Evolutionary conservation across 1,284 basidiomycete species (phyloP), one percentile per base, ranked within the genome.

Genomic region (Erythrobasidium hasegawianum): DNA sequence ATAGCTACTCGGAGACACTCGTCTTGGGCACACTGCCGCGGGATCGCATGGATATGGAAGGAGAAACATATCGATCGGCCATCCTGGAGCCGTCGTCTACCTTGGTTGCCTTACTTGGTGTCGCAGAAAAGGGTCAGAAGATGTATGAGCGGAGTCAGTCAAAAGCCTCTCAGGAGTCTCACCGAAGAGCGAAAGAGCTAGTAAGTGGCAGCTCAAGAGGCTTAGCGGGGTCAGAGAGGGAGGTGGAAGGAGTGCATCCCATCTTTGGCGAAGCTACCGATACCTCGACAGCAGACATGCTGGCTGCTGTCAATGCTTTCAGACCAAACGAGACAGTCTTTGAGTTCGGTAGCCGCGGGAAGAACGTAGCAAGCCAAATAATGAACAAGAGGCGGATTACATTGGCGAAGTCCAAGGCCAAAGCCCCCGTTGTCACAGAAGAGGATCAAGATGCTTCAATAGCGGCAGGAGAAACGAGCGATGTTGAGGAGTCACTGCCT

Each of bases 121-220:
- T 98, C 59, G 95, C 96, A 84, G 82, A 83, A 64, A 86, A 90
- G 58, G 95, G 94, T 0, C 93, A 97, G 71, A 81, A 83, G 7
- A 90, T 97, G 89, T 98, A 96, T 76, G 92, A 96, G 74, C 86
- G 92, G 29, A 93, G 90, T 68, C 87, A 91, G 75, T 87, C 87
- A 33, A 96, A 95, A 75, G 94, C 95, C 2, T 88, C 87, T 71
- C 83, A 86, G 18, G 86, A 87, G 62, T 89, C 87, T 72, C 90
- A 97, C 79, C 85, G 87, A 70, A 85, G 92, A 10, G 87, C 94
- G 5, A 98, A 97, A 77, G 87, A 87, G 64, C 88, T 96, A 82
- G 81, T 84, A 67, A 24, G n/a, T 8, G 43, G 43, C 4, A 84
- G 85, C 58, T 59, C 55, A 1, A 58, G 70, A 10, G 82, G 85